These are phyloP conservation scores for Colletotrichum sublineola DNA, from an alignment of 2,329 filamentous ascomycete genomes.

Conservation along the genomic window DNA sequence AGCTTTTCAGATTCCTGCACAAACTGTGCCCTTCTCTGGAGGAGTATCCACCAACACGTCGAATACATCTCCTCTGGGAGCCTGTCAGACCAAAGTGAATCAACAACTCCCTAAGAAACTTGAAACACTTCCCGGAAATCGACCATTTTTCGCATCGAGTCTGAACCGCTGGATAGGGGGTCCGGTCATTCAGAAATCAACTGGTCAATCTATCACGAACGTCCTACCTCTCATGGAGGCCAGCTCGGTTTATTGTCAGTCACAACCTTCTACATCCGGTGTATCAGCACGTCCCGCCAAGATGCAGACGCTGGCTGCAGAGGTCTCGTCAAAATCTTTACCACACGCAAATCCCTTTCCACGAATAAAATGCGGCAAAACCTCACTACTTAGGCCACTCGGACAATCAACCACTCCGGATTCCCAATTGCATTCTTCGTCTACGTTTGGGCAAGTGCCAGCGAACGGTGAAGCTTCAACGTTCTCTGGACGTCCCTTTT, in stretches of 20 bases:
- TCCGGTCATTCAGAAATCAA: neutral
- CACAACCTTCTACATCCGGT: neutral
- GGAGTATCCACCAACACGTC: neutral
- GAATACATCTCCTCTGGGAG: neutral
- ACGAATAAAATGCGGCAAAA: neutral
- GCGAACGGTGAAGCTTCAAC: neutral
- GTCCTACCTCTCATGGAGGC: neutral
- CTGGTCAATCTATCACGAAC: neutral
- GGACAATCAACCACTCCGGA: neutral
- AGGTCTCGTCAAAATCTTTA: neutral
- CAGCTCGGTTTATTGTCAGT: neutral
- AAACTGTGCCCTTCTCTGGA: neutral
- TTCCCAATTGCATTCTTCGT: neutral
- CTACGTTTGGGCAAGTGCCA: neutral
- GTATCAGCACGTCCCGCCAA: neutral
- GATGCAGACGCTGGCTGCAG: neutral
- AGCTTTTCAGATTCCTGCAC: neutral
- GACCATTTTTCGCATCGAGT: neutral
- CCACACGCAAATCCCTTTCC: neutral
- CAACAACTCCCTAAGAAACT: fast-evolving
- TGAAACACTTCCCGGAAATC: neutral
- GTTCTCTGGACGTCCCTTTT: neutral
- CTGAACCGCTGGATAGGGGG: neutral
- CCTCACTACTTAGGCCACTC: neutral
- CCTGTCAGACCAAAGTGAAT: neutral